phyloP scores from a whole-genome alignment of 208 protist genomes.

The Spongospora subterranea region DNA sequence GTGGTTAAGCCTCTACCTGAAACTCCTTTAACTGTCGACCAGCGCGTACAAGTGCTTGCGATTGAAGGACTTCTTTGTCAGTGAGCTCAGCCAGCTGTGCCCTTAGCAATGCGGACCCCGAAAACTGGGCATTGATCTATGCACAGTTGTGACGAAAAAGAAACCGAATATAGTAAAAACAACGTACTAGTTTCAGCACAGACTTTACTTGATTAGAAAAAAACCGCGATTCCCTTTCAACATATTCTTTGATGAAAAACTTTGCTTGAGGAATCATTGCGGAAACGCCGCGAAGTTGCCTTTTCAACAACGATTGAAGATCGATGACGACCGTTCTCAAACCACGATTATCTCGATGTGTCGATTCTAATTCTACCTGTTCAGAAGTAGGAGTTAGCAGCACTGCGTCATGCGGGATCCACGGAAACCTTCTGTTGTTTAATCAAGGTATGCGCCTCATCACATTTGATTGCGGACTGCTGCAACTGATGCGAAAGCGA shows the following conservation, averaged over 20 bases:
- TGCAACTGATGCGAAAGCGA: too few species aligned
- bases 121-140: not conserved
- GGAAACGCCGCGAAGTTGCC: not conserved
- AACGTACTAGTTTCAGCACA: constrained; percentile 1
- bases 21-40: constrained; percentile 41
- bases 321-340: not conserved
- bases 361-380: not conserved
- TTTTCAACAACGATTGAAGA: not conserved
- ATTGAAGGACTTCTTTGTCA: not conserved
- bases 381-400: too few species aligned
- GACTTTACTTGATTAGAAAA: not conserved
- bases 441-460: too few species aligned
- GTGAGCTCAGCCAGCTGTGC: not conserved
- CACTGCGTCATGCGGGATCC: too few species aligned
- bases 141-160: not conserved
- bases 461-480: too few species aligned
- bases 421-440: too few species aligned
- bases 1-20: constrained; percentile 6
- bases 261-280: constrained; percentile 35
- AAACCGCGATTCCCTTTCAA: not conserved
- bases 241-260: not conserved
- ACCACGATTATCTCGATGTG: not conserved
- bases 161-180: not conserved
- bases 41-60: not conserved
- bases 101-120: not conserved